These are phyloP conservation scores for Candida frijolesensis DNA, from an alignment of 1,139 yeast genomes.

Conservation along the genomic window DNA sequence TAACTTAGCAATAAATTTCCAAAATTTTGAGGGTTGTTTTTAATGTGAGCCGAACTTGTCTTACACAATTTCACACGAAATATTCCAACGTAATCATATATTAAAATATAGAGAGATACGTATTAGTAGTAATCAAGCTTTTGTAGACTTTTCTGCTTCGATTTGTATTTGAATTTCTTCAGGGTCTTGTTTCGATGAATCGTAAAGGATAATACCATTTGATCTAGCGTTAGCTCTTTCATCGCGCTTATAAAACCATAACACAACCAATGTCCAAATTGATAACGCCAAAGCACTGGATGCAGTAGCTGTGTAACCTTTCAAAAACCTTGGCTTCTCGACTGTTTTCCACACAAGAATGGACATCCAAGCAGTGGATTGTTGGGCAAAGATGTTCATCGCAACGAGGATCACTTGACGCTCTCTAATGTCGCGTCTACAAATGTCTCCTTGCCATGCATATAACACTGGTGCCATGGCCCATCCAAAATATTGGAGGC, in stretches of 20 bases:
- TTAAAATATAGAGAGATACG: no score
- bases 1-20: no score
- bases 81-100: no score
- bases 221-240: slow-evolving; percentile 53
- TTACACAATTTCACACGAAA: no score
- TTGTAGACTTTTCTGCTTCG: no score
- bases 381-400: slow-evolving; percentile 48
- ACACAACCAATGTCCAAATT: slow-evolving; percentile 56
- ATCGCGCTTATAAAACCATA: slow-evolving; percentile 58
- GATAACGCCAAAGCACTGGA: slow-evolving; percentile 51
- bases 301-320: slow-evolving; percentile 53
- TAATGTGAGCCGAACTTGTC: no score
- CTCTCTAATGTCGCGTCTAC: slow-evolving; percentile 45
- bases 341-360: slow-evolving; percentile 52
- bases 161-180: no score
- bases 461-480: slow-evolving; percentile 53
- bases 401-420: slow-evolving; percentile 47
- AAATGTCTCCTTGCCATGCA: slow-evolving; percentile 49
- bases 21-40: no score
- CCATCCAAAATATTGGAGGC: slow-evolving; percentile 51
- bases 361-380: slow-evolving; percentile 46
- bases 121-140: no score
- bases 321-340: slow-evolving; percentile 41
- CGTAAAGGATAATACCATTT: slow-evolving; percentile 54
- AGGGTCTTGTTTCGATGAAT: slow-evolving; percentile 26